Evolutionary conservation across 345 rosid species (phyloP), one percentile per base, ranked within the genome.

Genomic region (Acer saccharum): DNA sequence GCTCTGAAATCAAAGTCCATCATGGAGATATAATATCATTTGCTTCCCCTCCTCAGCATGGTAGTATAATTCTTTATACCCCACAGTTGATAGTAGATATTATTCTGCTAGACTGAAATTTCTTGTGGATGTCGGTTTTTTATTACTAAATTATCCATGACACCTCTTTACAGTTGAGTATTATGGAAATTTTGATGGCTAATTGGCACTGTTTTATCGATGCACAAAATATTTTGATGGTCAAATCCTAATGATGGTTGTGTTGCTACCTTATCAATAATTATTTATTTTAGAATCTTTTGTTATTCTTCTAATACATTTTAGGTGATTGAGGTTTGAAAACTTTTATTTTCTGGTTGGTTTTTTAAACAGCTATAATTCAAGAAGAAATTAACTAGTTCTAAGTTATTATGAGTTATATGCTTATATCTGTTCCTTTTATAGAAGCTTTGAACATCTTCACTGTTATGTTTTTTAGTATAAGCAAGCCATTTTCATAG

Each of bases 1-100:
- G 87, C 25, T 87, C 92, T 58, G 95, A 87, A 85, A 79, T 66
- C 29, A 86, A 89, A 68, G 80, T 96, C 76, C 86, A 77, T 61
- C 98, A 94, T 67, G 99, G 99, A 66, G 97, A 92, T 86, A 90
- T 94, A 77, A 81, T 96, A 74, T 89, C 99, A n/a, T 83, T 96
- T 41, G 88, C 91, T 76, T 89, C 90, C 80, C 86, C 93, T 82
- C 99, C 99, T 50, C 89, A 96, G 43, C 92, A 88, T 81, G 98
- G 99, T 96, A 88, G 78, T 71, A 7, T 25, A 4, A 17, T 39
- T 41, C 39, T 60, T 43, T 21, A 39, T 72, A 10, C 32, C 14
- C 12, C 55, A 43, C 52, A 21, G 21, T 60, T 21, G 8, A 52
- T n/a, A 29, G 39, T 20, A 25, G 16, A 39, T 27, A 4, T 55